Conservation (phyloP, 1,284 basidiomycete species). For the Sporisorium reilianum region DNA sequence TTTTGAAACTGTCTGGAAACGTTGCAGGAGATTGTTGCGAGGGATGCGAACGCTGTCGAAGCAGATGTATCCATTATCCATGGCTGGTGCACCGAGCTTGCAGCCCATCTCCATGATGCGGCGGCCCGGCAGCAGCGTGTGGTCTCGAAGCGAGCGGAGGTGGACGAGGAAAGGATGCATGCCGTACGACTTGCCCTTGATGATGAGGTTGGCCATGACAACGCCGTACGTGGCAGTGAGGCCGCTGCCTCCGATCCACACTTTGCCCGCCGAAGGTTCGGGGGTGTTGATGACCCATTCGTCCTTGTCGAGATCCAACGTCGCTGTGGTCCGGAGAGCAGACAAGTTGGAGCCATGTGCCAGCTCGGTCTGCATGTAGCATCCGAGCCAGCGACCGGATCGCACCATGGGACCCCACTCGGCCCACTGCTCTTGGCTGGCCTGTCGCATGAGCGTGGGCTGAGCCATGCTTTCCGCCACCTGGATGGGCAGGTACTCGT, state of each 20-base stretch:
- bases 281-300: conserved; percentile 57
- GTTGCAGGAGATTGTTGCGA: conserved; percentile 40
- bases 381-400: conserved; percentile 52
- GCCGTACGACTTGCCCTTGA: conserved; percentile 48
- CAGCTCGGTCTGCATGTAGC: conserved; percentile 62
- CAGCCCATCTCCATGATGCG: conserved; percentile 55
- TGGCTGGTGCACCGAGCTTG: conserved; percentile 56
- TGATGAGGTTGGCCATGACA: conserved; percentile 58
- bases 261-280: conserved; percentile 52
- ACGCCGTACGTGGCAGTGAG: conserved; percentile 57
- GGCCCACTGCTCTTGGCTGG: conserved; percentile 52
- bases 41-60: conserved; percentile 54
- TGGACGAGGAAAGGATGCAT: conserved; percentile 64
- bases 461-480: conserved; percentile 61
- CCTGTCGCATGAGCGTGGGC: conserved; percentile 54
- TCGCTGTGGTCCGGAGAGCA: conserved; percentile 57
- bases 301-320: conserved; percentile 37
- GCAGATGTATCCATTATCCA: conserved; percentile 59
- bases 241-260: conserved; percentile 59
- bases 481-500: conserved; percentile 59
- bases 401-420: conserved; percentile 51
- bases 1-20: conserved; percentile 53
- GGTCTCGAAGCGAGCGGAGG: conserved; percentile 50
- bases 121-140: conserved; percentile 49
- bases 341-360: conserved; percentile 59